Evolutionary conservation across 1,284 basidiomycete species (phyloP).

Genomic region (Ustilago vetiveriae): DNA sequence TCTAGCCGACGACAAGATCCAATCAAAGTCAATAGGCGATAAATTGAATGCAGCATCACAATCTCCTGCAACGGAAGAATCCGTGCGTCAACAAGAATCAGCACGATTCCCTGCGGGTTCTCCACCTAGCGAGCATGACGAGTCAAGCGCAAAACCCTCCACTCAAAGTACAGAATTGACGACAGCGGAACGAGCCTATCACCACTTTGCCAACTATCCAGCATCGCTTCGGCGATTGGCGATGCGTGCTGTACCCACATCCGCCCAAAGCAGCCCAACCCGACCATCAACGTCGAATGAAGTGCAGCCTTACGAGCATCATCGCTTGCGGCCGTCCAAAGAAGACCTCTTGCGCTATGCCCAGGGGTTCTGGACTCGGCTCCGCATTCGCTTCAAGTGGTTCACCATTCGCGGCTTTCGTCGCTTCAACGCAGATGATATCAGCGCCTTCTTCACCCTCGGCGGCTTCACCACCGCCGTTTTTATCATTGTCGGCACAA

Average conservation of each 20-base stretch:
- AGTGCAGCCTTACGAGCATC: conserved; percentile 13
- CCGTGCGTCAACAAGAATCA: no score
- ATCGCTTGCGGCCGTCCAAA: conserved; percentile 52
- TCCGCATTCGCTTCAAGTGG: conserved; percentile 96
- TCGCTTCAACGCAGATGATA: conserved; percentile 94
- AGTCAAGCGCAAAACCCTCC: not conserved
- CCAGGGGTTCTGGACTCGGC: conserved; percentile 86
- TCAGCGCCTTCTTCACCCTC: conserved; percentile 94
- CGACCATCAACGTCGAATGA: conserved; percentile 11
- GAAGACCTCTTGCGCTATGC: conserved; percentile 84
- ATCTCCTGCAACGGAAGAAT: not conserved
- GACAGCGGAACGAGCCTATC: conserved; percentile 36
- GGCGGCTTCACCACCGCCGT: conserved; percentile 81
- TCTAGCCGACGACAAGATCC: conserved; percentile 2
- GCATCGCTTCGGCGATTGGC: conserved; percentile 57
- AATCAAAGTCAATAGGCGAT: not conserved
- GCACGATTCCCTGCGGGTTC: no score
- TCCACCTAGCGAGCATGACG: not conserved
- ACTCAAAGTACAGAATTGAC: conserved; percentile 26
- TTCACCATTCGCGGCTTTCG: conserved; percentile 94
- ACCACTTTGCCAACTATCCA: conserved; percentile 62
- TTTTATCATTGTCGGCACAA: conserved; percentile 94
- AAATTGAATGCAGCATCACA: not conserved
- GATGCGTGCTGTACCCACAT: conserved; percentile 47
- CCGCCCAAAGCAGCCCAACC: conserved; percentile 5